Conservation (phyloP, 805 yeast genomes). For the Teunomyces aglyptinius region DNA sequence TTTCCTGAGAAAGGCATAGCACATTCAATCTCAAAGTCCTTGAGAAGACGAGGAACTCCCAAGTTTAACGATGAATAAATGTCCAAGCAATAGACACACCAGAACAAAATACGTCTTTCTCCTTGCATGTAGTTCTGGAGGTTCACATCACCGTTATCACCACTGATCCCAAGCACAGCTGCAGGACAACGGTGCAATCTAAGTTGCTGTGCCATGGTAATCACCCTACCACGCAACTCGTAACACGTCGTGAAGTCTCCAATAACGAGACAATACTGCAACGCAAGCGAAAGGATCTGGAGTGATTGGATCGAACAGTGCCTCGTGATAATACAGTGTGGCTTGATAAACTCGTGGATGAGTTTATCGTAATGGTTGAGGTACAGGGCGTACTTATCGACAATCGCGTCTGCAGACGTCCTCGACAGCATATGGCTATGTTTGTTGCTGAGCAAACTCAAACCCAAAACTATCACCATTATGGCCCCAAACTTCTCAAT, state of each 20-base stretch:
- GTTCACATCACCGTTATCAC: constrained; percentile 18
- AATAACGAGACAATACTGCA: constrained; percentile 66
- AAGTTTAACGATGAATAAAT: constrained; percentile 69
- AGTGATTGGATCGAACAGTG: constrained; percentile 65
- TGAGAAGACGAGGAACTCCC: constrained; percentile 79
- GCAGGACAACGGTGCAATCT: constrained; percentile 86
- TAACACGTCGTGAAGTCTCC: constrained; percentile 77
- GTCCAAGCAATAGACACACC: constrained; percentile 81
- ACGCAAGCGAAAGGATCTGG: constrained; percentile 65
- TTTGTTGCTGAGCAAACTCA: constrained; percentile 47
- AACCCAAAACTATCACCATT: constrained; percentile 45
- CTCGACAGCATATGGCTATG: constrained; percentile 20
- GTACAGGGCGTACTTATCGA: constrained; percentile 17
- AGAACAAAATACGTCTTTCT: constrained; percentile 76
- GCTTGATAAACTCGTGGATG: constrained; percentile 59
- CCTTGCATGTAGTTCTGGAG: constrained; percentile 73
- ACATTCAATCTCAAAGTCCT: constrained; percentile 83
- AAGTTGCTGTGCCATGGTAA: constrained; percentile 82
- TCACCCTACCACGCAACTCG: constrained; percentile 69
- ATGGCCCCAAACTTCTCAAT: constrained; percentile 58
- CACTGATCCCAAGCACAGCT: constrained; percentile 68
- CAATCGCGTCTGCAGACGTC: constrained; percentile 11
- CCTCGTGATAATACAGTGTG: constrained; percentile 55
- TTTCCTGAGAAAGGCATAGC: constrained; percentile 66
- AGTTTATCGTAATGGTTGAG: constrained; percentile 56